These are phyloP conservation scores for Aspergillus tamarii DNA, from an alignment of 2,329 filamentous ascomycete genomes.

Conservation along the genomic window DNA sequence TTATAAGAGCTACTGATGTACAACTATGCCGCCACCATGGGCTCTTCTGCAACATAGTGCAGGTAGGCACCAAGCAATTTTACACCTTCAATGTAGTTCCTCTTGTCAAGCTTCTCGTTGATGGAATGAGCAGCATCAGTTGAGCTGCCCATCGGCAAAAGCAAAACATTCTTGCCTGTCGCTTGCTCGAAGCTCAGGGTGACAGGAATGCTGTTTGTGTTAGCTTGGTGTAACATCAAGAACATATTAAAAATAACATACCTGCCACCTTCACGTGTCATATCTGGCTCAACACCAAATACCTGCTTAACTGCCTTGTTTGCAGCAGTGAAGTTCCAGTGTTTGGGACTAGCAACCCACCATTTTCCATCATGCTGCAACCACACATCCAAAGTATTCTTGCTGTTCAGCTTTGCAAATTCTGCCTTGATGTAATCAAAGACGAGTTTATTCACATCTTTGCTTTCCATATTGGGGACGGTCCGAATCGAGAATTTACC, in stretches of 20 bases:
- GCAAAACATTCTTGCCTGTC: conserved; percentile 93
- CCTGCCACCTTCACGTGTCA: conserved; percentile 94
- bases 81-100: conserved; percentile 97
- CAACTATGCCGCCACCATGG: conserved; percentile 45
- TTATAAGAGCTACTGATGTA: neutral
- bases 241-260: conserved; percentile 43
- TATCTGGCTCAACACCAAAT: conserved; percentile 89
- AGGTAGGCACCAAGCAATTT: conserved; percentile 94
- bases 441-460: conserved; percentile 82
- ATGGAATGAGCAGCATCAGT: conserved; percentile 97
- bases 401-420: conserved; percentile 84
- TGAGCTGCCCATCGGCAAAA: conserved; percentile 95
- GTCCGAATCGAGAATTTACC: conserved; percentile 99
- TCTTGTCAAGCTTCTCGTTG: conserved; percentile 97
- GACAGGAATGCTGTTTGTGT: conserved; percentile 77
- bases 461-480: conserved; percentile 95
- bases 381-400: conserved; percentile 83
- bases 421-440: conserved; percentile 80
- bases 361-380: conserved; percentile 93
- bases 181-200: conserved; percentile 97
- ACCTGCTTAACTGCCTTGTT: conserved; percentile 95
- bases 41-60: conserved; percentile 93
- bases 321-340: conserved; percentile 97
- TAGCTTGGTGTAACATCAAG: conserved; percentile 18
- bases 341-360: conserved; percentile 97